Conservation (phyloP, 2,329 filamentous ascomycete genomes). For the Knufia fluminis region DNA sequence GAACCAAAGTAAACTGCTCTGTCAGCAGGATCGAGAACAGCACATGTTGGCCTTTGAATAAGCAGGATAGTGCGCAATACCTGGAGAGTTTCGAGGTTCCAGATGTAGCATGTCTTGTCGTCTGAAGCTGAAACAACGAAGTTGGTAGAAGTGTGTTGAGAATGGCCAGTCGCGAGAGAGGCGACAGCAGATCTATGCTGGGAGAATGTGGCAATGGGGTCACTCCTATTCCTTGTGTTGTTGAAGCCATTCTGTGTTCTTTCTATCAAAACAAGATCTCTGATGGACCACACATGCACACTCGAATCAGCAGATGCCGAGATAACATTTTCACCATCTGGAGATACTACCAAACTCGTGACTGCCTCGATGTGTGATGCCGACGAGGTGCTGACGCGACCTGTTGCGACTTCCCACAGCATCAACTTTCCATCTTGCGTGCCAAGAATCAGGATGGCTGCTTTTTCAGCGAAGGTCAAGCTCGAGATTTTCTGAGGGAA, state of each 20-base stretch:
- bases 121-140: slow-evolving; percentile 75
- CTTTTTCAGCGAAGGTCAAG: slow-evolving; percentile 57
- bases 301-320: slow-evolving; percentile 61
- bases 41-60: slow-evolving; percentile 59
- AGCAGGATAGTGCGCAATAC: slow-evolving; percentile 75
- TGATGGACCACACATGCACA: slow-evolving; percentile 82
- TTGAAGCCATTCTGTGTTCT: slow-evolving; percentile 37
- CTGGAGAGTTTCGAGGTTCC: slow-evolving; percentile 78
- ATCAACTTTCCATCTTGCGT: slow-evolving; percentile 79
- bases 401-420: slow-evolving; percentile 73
- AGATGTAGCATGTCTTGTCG: slow-evolving; percentile 83
- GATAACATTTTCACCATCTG: slow-evolving; percentile 47
- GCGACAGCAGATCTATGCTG: slow-evolving; percentile 51
- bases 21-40: slow-evolving; percentile 72
- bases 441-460: slow-evolving; percentile 61
- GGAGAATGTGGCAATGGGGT: slow-evolving; percentile 67
- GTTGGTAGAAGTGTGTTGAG: slow-evolving; percentile 59
- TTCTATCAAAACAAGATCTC: slow-evolving; percentile 59
- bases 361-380: slow-evolving; percentile 44
- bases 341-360: slow-evolving; percentile 61
- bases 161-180: slow-evolving; percentile 52
- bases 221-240: slow-evolving; percentile 41
- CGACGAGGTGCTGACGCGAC: slow-evolving; percentile 36
- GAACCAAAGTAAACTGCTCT: slow-evolving; percentile 73
- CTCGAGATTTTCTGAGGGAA: slow-evolving; percentile 81